Conservation (phyloP, 192 early-diverging fungal genomes). For the Funneliformis mosseae region DNA sequence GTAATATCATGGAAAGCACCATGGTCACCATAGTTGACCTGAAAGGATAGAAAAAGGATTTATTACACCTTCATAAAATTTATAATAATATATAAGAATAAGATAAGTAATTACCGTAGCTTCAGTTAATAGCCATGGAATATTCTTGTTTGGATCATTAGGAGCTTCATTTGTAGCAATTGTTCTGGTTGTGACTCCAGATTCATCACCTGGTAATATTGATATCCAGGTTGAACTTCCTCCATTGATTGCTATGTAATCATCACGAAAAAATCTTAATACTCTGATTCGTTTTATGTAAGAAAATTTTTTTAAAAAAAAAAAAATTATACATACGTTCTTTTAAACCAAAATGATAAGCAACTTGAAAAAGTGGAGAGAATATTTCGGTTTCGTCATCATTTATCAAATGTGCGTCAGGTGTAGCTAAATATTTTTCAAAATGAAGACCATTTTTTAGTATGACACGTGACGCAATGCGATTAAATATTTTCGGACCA, state of each 20-base stretch:
- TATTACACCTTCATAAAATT: no score
- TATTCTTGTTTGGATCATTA: not conserved
- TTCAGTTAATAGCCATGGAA: conserved; percentile 13
- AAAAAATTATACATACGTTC: not conserved
- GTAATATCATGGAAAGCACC: conserved; percentile 5
- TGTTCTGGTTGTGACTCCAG: not conserved
- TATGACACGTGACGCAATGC: not conserved
- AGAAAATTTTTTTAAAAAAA: no score
- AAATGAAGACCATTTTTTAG: no score
- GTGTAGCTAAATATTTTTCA: not conserved
- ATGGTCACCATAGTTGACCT: not conserved
- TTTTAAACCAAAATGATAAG: not conserved
- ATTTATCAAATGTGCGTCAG: not conserved
- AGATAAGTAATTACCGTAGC: not conserved
- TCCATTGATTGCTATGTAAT: not conserved
- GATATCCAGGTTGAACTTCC: not conserved
- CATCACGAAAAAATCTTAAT: not conserved
- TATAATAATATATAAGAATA: no score
- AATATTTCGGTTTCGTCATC: not conserved
- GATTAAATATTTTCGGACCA: not conserved
- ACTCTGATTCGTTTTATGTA: no score
- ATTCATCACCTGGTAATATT: not conserved
- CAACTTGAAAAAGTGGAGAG: not conserved
- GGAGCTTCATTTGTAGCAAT: not conserved
- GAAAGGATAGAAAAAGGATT: no score